Evolutionary conservation across 2,329 filamentous ascomycete genomes (phyloP).

Genomic region (Clarireedia homoeocarpa): DNA sequence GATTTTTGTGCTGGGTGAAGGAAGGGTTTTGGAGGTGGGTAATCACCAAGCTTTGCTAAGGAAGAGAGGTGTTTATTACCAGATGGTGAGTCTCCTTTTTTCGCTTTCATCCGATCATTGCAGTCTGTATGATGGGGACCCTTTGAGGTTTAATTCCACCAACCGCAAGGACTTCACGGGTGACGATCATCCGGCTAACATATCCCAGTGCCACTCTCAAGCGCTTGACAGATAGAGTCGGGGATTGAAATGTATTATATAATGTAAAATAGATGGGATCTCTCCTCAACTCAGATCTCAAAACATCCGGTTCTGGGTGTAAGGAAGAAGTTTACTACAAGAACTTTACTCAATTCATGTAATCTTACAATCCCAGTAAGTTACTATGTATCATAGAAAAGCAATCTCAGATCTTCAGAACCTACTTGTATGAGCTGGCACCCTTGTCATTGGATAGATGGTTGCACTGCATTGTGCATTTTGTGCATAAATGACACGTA

Average conservation of each 20-base stretch:
- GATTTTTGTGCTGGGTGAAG: constrained; percentile 26
- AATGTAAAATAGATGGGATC: not conserved
- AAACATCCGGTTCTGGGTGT: not conserved
- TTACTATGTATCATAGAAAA: constrained; percentile 2
- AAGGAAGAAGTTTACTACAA: not conserved
- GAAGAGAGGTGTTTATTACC: constrained; percentile 25
- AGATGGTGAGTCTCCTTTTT: constrained; percentile 20
- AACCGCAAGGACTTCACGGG: too few relatives aligned
- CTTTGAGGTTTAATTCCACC: too few relatives aligned
- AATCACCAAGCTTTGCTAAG: constrained; percentile 22
- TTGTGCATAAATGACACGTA: constrained; percentile 9
- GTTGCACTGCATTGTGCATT: constrained; percentile 3
- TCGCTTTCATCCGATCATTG: not conserved
- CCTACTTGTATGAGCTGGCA: constrained; percentile 9
- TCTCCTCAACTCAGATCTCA: not conserved
- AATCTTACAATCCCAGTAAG: not conserved
- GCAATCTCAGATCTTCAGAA: not conserved
- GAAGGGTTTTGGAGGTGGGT: constrained; percentile 24
- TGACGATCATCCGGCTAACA: not conserved
- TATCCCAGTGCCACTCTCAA: constrained; percentile 17
- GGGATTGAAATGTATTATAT: not conserved
- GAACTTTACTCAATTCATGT: not conserved
- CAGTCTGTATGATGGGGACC: too few relatives aligned
- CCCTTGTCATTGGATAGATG: too few relatives aligned
- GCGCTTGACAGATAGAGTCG: constrained; percentile 14